These are phyloP conservation scores for Phytophthora foliorum DNA, from an alignment of 352 stramenopile species.

Conservation along the genomic window DNA sequence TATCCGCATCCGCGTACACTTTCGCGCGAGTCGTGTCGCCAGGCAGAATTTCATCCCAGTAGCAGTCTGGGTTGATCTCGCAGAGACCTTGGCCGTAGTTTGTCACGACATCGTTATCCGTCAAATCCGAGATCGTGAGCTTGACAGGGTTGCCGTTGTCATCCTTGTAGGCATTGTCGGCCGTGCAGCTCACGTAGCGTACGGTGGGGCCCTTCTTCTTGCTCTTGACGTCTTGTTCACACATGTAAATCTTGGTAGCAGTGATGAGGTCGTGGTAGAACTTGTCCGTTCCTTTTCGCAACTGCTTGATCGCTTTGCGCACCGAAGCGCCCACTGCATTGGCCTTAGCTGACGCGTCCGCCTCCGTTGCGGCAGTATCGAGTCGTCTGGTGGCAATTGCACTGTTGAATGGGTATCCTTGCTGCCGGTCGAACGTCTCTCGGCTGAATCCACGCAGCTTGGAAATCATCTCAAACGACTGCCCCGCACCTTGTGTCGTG, in stretches of 20 bases:
- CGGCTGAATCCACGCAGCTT: conserved; percentile 29
- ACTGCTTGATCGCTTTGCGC: conserved; percentile 69
- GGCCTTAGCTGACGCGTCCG: conserved; percentile 47
- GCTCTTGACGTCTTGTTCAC: conserved; percentile 42
- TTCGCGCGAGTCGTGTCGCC: conserved; percentile 42
- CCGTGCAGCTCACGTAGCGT: conserved; percentile 46
- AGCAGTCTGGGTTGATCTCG: conserved; percentile 75
- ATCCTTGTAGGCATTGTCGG: conserved; percentile 54
- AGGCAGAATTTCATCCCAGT: conserved; percentile 56
- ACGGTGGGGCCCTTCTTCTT: conserved; percentile 17
- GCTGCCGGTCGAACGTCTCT: conserved; percentile 8
- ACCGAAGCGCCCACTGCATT: conserved; percentile 57
- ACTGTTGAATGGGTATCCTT: neutral
- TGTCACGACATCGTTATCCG: conserved; percentile 34
- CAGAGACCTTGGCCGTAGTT: conserved; percentile 49
- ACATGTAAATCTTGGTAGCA: conserved; percentile 62
- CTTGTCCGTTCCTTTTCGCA: conserved; percentile 64
- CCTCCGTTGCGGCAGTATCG: conserved; percentile 16
- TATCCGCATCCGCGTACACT: conserved; percentile 40
- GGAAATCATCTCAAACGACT: conserved; percentile 22
- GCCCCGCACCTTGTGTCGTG: conserved; percentile 11
- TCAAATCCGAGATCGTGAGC: conserved; percentile 25
- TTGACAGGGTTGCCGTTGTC: conserved; percentile 44
- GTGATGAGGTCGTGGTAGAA: conserved; percentile 76
- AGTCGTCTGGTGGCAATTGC: conserved; percentile 24